Conservation (phyloP, 169 alveolate species). For the Plasmodium knowlesi region DNA sequence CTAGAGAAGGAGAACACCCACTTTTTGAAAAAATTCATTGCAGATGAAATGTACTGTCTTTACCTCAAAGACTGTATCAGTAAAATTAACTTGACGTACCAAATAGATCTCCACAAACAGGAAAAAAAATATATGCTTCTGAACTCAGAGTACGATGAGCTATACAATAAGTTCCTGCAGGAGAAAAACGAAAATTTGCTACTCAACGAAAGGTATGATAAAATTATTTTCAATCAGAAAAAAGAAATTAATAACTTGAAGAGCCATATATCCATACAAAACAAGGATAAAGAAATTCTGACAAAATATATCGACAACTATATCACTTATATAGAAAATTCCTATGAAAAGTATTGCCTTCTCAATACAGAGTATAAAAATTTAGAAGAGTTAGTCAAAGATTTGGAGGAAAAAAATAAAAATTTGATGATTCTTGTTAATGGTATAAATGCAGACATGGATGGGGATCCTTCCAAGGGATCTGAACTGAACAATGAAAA, state of each 20-base stretch:
- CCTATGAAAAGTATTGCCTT: conserved; percentile 55
- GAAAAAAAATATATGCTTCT: conserved; percentile 67
- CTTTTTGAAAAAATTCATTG: conserved; percentile 67
- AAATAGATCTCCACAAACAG: conserved; percentile 73
- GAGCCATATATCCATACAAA: conserved; percentile 51
- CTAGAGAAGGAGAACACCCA: conserved; percentile 73
- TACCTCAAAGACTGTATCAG: conserved; percentile 74
- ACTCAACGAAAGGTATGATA: conserved; percentile 70
- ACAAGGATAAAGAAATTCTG: conserved; percentile 70
- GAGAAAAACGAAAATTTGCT: conserved; percentile 68
- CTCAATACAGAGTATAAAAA: conserved; percentile 59
- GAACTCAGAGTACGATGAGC: conserved; percentile 68
- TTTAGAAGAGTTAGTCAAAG: conserved; percentile 51
- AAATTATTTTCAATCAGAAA: conserved; percentile 62
- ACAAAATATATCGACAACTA: conserved; percentile 73
- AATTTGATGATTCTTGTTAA: conserved; percentile 40
- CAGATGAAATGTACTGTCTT: conserved; percentile 70
- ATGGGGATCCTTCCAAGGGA: background rate
- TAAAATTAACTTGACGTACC: conserved; percentile 72
- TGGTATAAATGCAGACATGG: conserved; percentile 10
- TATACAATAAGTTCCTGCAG: conserved; percentile 40
- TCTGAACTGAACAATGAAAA: background rate
- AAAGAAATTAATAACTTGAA: conserved; percentile 63
- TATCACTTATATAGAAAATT: conserved; percentile 71
- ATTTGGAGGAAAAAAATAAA: conserved; percentile 62